Base-by-base conservation (phyloP, 164 flowering plant species). In the Piper betle region DNA sequence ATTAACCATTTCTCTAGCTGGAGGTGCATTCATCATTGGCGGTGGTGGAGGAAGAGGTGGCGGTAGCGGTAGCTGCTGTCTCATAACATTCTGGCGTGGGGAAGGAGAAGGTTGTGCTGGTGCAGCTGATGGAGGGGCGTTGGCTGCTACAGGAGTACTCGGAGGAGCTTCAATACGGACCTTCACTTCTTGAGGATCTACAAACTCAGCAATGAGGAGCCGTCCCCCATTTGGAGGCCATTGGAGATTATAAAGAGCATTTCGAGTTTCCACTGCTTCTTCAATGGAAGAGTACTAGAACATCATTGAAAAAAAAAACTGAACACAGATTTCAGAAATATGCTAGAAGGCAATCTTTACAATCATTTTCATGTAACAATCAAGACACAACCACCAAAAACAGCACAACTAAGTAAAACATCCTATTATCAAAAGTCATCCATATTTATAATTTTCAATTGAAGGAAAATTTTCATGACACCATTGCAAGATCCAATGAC, bases 141-240 rank as follows among this genome's bases (percentile, higher is more conserved):
- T 72, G 37, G 56, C 62, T 20, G 71, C 50, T 15, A 66, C 71
- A 1, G 84, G 80, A 68, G 80, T 37, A 42, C 43, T 66, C n/a
- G 69, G 74, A n/a, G n/a, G n/a, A 58, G 78, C 72, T 64, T 90
- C 93, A 18, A 72, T 42, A 39, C 74, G 69, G 16, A 65, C 58
- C 73, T 83, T 81, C 50, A 89, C 98, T 64, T 89, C 96, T 64
- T 86, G 83, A 4, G 88, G 87, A 33, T 87, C 96, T 58, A 92
- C 98, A 79, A 87, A 92, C 60, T 92, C 98, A 46, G 94, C 98
- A 2, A 70, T 68, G 41, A 92, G 75, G 12, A 78, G 79, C 37
- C 84, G 87, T 13, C 98, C 98, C 0, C 97, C 96, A 69, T 92
- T 87, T 25, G 88, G 68, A 57, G 98, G 98, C 98, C 98, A 92